Evolutionary conservation across 768 basidiomycete genomes (phyloP).

Genomic region (Pholiota conissans): DNA sequence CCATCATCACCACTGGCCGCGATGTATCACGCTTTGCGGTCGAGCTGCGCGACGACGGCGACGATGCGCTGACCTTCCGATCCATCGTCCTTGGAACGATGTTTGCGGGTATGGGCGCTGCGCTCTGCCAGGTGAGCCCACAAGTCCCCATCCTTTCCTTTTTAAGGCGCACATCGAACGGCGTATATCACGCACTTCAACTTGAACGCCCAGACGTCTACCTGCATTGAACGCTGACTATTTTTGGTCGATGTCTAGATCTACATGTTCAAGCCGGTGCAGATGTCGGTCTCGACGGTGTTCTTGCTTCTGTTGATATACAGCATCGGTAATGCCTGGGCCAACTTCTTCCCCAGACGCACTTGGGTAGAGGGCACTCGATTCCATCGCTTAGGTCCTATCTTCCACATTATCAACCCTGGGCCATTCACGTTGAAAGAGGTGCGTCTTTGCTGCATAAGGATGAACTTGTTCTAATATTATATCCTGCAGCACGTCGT

Average conservation of each 20-base stretch:
- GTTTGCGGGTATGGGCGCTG: slow-evolving; percentile 59
- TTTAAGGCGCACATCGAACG: not conserved
- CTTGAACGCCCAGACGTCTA: not conserved
- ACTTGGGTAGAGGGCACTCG: slow-evolving; percentile 45
- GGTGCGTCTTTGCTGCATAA: slow-evolving; percentile 29
- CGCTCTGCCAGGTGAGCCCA: slow-evolving; percentile 48
- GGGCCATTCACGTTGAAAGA: slow-evolving; percentile 60
- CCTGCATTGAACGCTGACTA: not conserved
- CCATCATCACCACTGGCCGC: slow-evolving; percentile 41
- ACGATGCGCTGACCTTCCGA: slow-evolving; percentile 54
- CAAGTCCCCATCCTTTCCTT: slow-evolving; percentile 1
- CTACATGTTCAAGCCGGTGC: slow-evolving; percentile 59
- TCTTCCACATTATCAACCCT: slow-evolving; percentile 54
- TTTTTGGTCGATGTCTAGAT: slow-evolving; percentile 36
- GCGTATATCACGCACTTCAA: slow-evolving; percentile 1
- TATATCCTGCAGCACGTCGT: slow-evolving; percentile 47
- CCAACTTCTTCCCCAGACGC: slow-evolving; percentile 41
- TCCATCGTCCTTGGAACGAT: slow-evolving; percentile 56
- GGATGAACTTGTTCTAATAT: not conserved
- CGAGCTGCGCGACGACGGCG: slow-evolving; percentile 58
- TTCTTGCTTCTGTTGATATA: slow-evolving; percentile 59
- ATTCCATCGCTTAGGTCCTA: slow-evolving; percentile 36
- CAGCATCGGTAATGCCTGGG: slow-evolving; percentile 51
- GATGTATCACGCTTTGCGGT: slow-evolving; percentile 58
- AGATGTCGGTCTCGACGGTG: slow-evolving; percentile 50